These are phyloP conservation scores for Hansfordia pulvinata DNA, from an alignment of 2,329 filamentous ascomycete species.

Conservation along the genomic window DNA sequence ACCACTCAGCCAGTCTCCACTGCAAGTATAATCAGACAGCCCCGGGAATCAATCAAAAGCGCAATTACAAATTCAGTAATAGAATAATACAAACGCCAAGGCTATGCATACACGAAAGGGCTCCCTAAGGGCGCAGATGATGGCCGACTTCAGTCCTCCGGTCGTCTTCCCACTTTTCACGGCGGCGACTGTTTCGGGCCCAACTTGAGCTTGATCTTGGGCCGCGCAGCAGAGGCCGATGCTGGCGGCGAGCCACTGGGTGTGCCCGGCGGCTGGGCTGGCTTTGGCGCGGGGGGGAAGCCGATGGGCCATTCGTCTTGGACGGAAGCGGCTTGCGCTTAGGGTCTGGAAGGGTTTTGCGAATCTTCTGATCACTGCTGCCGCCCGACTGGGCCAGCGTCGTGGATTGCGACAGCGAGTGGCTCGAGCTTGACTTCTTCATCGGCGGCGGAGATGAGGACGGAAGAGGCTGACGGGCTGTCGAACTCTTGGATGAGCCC, in stretches of 20 bases:
- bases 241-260: slow-evolving; percentile 5
- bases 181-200: slow-evolving; percentile 4
- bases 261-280: background rate
- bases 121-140: background rate
- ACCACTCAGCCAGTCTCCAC: no score
- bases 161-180: background rate
- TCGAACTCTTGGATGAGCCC: no score
- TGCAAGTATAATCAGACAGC: background rate
- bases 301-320: slow-evolving; percentile 8
- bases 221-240: no score
- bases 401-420: slow-evolving; percentile 1
- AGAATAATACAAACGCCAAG: slow-evolving; percentile 9
- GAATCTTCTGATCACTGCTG: slow-evolving; percentile 8
- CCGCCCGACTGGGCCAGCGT: slow-evolving; percentile 1
- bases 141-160: background rate
- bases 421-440: slow-evolving; percentile 1
- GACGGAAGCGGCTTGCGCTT: slow-evolving; percentile 3
- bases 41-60: slow-evolving; percentile 1
- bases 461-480: no score
- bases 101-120: slow-evolving; percentile 7
- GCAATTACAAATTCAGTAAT: background rate
- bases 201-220: slow-evolving; percentile 17
- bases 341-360: slow-evolving; percentile 8
- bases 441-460: no score
- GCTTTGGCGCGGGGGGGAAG: background rate